Evolutionary conservation across 495 filamentous ascomycete genomes (phyloP).

Genomic region (Tetracladium marchalianum): DNA sequence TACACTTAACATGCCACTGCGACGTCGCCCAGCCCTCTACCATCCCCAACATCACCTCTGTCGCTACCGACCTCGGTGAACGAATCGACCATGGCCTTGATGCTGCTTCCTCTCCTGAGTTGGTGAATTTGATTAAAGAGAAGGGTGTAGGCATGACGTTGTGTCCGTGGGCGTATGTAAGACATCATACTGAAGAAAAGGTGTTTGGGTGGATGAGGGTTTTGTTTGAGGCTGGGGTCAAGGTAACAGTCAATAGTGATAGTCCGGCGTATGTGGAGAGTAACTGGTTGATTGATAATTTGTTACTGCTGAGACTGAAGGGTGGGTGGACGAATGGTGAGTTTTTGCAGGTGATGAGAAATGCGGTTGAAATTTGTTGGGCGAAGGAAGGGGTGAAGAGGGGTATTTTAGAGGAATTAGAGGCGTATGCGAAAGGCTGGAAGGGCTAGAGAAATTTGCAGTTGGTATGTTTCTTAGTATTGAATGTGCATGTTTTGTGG

Average conservation of each 20-base stretch:
- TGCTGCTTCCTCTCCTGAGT: constrained; percentile 43
- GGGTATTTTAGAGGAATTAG: neutral
- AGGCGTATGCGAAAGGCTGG: no score
- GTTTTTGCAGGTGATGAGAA: neutral
- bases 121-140: constrained; percentile 46
- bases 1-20: constrained; percentile 52
- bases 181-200: constrained; percentile 41
- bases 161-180: constrained; percentile 64
- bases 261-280: constrained; percentile 54
- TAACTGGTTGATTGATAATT: constrained; percentile 8
- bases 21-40: constrained; percentile 62
- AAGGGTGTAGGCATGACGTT: constrained; percentile 50
- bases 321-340: constrained; percentile 2
- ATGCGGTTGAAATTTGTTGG: constrained; percentile 12
- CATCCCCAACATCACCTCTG: constrained; percentile 48
- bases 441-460: no score
- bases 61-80: constrained; percentile 40
- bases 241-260: constrained; percentile 60
- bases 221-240: constrained; percentile 54
- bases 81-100: constrained; percentile 61
- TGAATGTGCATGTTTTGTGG: no score
- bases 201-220: constrained; percentile 48
- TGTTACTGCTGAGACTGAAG: constrained; percentile 2
- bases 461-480: no score
- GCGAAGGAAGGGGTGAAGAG: constrained; percentile 1